A percentile compares a stretch with the other conserved stretches of the same genome.
phyloP scores from a whole-genome alignment of 164 flowering plant species.

The Aristolochia contorta region DNA sequence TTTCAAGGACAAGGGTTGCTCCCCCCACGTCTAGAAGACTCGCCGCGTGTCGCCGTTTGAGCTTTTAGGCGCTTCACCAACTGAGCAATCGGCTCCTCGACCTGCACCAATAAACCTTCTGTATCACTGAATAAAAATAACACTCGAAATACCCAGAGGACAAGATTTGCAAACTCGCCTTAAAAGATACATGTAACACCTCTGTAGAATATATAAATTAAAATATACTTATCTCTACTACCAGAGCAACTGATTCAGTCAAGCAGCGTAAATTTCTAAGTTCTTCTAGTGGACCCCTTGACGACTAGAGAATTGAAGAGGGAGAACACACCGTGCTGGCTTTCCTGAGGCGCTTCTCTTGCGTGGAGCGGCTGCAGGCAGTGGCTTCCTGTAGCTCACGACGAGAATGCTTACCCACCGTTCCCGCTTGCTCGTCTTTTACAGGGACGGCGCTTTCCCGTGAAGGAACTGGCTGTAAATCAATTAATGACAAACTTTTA shows the following conservation, averaged over 20 bases:
- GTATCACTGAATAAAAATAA: background rate
- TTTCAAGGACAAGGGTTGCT: too few relatives aligned
- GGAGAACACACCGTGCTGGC: conserved; percentile 64
- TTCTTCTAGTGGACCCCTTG: background rate
- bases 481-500: too few relatives aligned
- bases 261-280: background rate
- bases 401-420: conserved; percentile 16
- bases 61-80: conserved; percentile 68
- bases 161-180: background rate
- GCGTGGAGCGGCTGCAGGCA: conserved; percentile 40
- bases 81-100: conserved; percentile 83
- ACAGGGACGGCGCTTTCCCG: conserved; percentile 59
- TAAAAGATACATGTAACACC: background rate
- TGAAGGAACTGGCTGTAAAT: conserved; percentile 61
- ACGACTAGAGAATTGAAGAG: background rate
- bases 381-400: conserved; percentile 29
- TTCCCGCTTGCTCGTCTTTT: conserved; percentile 26
- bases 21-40: too few relatives aligned
- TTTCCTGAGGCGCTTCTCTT: conserved; percentile 60
- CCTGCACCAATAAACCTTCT: conserved; percentile 31
- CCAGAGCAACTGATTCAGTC: background rate
- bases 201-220: background rate
- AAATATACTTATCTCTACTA: background rate
- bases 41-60: conserved; percentile 15
- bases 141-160: background rate